Conservation (phyloP, 2,329 filamentous ascomycete species). For the Helotiales sp. region DNA sequence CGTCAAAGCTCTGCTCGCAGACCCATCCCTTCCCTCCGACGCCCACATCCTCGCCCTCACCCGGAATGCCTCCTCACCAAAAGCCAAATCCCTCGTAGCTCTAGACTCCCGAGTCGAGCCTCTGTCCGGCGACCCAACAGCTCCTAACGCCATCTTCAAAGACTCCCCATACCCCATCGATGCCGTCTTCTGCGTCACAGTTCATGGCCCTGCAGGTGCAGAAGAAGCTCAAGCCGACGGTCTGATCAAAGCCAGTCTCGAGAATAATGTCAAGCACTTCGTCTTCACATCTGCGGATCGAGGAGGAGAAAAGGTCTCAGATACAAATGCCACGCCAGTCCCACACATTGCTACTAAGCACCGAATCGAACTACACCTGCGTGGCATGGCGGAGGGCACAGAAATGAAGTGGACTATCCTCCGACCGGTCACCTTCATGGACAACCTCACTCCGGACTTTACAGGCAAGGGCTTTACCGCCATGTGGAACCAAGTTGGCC, state of each 20-base stretch:
- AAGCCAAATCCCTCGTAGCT: conserved; percentile 50
- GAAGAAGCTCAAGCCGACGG: conserved; percentile 62
- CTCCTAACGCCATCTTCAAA: conserved; percentile 53
- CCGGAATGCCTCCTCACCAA: conserved; percentile 56
- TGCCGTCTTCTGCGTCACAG: conserved; percentile 58
- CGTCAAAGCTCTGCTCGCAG: conserved; percentile 45
- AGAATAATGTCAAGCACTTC: conserved; percentile 61
- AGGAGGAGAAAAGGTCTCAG: conserved; percentile 56
- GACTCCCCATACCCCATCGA: conserved; percentile 51
- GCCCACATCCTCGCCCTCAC: conserved; percentile 55
- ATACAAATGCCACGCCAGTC: conserved; percentile 58
- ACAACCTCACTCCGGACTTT: conserved; percentile 46
- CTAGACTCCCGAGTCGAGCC: conserved; percentile 53
- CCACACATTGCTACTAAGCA: conserved; percentile 68
- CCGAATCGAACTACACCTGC: conserved; percentile 64
- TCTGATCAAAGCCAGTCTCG: conserved; percentile 62
- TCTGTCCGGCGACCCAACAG: conserved; percentile 57
- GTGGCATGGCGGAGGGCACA: conserved; percentile 43
- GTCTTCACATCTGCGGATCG: conserved; percentile 70
- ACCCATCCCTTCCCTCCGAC: conserved; percentile 25
- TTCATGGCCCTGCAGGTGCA: conserved; percentile 36
- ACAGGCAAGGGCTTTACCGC: conserved; percentile 35
- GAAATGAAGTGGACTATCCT: conserved; percentile 61
- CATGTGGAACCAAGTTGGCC: conserved; percentile 38
- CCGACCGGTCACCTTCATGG: conserved; percentile 61